Evolutionary conservation across 768 basidiomycete species (phyloP), one percentile per base, ranked within the genome.

Genomic region (Candolleomyces efflorescens): DNA sequence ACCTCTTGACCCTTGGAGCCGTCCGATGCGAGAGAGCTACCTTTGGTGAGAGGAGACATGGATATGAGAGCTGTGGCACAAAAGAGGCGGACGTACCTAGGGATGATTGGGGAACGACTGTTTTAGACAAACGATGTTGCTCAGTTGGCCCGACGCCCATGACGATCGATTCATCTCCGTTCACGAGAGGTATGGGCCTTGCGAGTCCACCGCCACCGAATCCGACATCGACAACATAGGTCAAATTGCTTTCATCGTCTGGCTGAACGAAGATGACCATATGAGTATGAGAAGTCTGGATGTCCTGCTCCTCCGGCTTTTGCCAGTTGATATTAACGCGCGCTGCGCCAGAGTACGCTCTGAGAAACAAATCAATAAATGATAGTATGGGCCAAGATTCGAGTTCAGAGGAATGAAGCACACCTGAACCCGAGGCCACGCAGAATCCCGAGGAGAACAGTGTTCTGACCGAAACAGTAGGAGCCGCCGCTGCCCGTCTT

Each of bases 181-280:
- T 7, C 36, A 53, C 36, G 15, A 56, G 46, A 3, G 55, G 55
- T 12, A 56, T 38, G 10, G 55, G 55, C 45, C 55, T 27, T 13
- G 37, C 46, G 11, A 56, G 27, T 2, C 32, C 36, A 13, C 36
- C 43, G 13, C 24, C 22, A 3, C 72, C 71, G 49, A 69, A 69
- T 5, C 72, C 71, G 7, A 66, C 70, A 58, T 73, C 71, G 11
- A 70, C 67, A 12, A 71, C 17, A 51, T 68, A 74, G 0, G 71
- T 72, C 53, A 62, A 53, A 54, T 68, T 68, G 48, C 60, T 65
- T 13, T 63, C 54, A 20, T 24, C 41, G 18, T 59, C 61, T 1
- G 71, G 72, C 50, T 74, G 72, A 3, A 70, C 70, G 43, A 74
- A 68, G 18, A 71, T 50, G 22, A 71, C 60, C 59, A 69, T 67